Conservation (phyloP, 805 yeast genomes). For the Saccharomycopsis capsularis region DNA sequence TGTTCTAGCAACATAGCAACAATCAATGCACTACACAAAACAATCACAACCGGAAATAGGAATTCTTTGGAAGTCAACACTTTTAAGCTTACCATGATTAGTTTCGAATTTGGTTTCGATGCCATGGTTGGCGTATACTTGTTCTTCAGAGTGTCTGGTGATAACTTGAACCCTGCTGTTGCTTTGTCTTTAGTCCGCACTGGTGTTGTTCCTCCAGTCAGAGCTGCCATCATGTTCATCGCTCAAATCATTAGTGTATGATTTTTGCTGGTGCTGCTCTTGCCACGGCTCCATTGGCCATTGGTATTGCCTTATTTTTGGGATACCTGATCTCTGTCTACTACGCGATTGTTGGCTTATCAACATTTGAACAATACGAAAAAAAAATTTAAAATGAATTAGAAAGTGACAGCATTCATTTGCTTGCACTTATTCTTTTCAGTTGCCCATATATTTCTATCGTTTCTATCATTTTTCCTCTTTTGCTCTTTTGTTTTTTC, state of each 20-base stretch:
- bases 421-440: no score
- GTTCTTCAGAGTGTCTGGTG: constrained; percentile 76
- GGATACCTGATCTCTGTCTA: constrained; percentile 76
- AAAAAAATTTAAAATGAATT: no score
- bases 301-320: constrained; percentile 75
- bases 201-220: constrained; percentile 64
- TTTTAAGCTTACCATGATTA: constrained; percentile 65
- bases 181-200: constrained; percentile 66
- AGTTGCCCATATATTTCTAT: no score
- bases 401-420: no score
- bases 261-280: constrained; percentile 87
- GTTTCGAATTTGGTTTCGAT: constrained; percentile 82
- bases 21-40: no score
- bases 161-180: constrained; percentile 86
- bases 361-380: no score
- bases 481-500: no score
- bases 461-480: no score
- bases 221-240: constrained; percentile 58
- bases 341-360: constrained; percentile 83
- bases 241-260: constrained; percentile 81
- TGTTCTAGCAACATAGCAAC: no score
- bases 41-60: no score
- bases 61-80: constrained; percentile 46
- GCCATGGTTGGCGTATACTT: constrained; percentile 67
- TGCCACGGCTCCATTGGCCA: constrained; percentile 78